Evolutionary conservation across 2,329 filamentous ascomycete genomes (phyloP), one percentile per base, ranked within the genome.

Genomic region (Colletotrichum liriopes): DNA sequence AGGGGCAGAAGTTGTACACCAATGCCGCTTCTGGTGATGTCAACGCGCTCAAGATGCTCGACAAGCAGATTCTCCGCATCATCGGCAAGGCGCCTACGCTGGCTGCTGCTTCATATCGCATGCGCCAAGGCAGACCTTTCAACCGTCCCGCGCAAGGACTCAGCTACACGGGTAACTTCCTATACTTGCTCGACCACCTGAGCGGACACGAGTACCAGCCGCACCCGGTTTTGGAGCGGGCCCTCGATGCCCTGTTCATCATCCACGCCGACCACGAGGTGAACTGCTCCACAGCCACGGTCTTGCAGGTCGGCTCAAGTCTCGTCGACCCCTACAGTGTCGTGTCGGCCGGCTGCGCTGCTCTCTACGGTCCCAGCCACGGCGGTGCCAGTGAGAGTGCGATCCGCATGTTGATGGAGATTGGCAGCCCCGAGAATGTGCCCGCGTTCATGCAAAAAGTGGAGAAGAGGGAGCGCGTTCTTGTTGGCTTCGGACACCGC

Each of bases 231-330:
- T 79, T 90, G 9, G 86, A 85, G 60, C 84, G 83, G 74, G 84
- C 84, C n/a, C 79, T 90, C 20, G 86, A 89, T 65, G 83, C 84
- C 7, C 82, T 90, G 3, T 88, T 88, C 75, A 86, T 89, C 65
- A 83, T 90, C 32, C 87, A 89, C 73, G 86, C 87, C 2, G 89
- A 91, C 74, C 88, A 91, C 76, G 89, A 89, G 72, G 87, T 90
- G 77, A 89, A 89, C 74, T 86, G 87, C 76, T 87, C 87, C 2
- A 89, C 88, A 0, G 87, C 88, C 1, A 86, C 88, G 1, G 84
- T 89, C 41, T 79, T 90, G 20, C 87, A 90, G 68, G 87, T 89
- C 26, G 87, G 88, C 9, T 88, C 85, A 67, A 87, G 86, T 0
- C 78, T 90, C 14, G 85, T 89, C 0, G 89, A 90, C 75, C 88